Conservation (phyloP, 352 stramenopile species). For the Phytophthora lateralis region DNA sequence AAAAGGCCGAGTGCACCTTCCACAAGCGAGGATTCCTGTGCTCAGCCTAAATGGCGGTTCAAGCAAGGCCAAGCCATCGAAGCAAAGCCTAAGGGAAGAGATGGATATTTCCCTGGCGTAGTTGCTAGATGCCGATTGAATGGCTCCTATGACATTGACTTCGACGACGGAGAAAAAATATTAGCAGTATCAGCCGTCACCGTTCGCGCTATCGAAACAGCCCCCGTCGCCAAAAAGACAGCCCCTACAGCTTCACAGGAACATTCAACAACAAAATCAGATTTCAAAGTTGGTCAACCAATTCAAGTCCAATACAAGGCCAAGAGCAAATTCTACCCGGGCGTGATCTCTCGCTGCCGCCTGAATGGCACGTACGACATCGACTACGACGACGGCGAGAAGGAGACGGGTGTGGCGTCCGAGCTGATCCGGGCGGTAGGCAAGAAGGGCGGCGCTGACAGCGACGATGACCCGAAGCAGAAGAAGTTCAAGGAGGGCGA, state of each 20-base stretch:
- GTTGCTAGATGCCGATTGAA: conserved; percentile 55
- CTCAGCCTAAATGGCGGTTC: conserved; percentile 32
- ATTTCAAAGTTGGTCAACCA: conserved; percentile 49
- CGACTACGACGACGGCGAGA: conserved; percentile 82
- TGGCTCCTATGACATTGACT: conserved; percentile 80
- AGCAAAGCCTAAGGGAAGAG: conserved; percentile 57
- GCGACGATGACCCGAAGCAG: conserved; percentile 20
- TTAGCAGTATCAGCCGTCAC: conserved; percentile 20
- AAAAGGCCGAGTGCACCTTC: conserved; percentile 38
- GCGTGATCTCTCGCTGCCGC: conserved; percentile 61
- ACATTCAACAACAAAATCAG: too few relatives aligned
- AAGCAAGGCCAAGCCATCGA: conserved; percentile 51
- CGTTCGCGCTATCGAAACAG: conserved; percentile 2
- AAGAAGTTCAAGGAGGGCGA: conserved; percentile 35
- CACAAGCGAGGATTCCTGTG: conserved; percentile 48
- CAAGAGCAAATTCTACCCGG: conserved; percentile 67
- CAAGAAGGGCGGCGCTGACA: conserved; percentile 28
- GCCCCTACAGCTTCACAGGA: background rate
- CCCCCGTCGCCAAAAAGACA: conserved; percentile 3
- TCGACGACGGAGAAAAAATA: conserved; percentile 69
- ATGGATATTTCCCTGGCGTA: conserved; percentile 58
- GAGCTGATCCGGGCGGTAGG: conserved; percentile 40
- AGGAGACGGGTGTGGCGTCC: conserved; percentile 54
- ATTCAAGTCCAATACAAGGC: conserved; percentile 74
- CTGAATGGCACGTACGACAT: conserved; percentile 80